Conservation (phyloP, 345 rosid species). For the Boechera divaricarpa region DNA sequence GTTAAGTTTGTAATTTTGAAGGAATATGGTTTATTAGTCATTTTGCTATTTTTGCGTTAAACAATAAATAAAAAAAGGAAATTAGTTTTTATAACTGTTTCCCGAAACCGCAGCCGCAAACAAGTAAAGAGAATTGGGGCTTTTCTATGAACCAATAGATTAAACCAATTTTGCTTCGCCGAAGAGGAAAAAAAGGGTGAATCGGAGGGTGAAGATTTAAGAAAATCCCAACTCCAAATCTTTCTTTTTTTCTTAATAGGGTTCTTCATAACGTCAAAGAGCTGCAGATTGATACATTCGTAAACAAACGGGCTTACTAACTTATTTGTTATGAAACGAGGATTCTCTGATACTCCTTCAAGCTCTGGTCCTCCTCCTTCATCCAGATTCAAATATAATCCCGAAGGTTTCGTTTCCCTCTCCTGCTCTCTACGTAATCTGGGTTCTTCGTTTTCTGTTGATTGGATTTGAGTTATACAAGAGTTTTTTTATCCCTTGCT, state of each 20-base stretch:
- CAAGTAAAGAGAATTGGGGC: background rate
- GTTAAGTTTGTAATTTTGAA: too few relatives aligned
- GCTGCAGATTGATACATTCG: background rate
- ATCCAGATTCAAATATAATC: conserved; percentile 65
- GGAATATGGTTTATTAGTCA: too few relatives aligned
- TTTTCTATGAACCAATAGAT: background rate
- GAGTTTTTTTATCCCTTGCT: background rate
- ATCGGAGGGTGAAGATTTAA: conserved; percentile 7
- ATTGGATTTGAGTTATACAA: conserved; percentile 18
- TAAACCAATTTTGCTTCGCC: conserved; percentile 8
- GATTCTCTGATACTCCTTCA: conserved; percentile 65
- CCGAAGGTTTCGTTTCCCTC: conserved; percentile 55
- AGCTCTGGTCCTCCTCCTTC: conserved; percentile 70
- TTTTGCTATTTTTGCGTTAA: too few relatives aligned
- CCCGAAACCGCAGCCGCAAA: conserved; percentile 26
- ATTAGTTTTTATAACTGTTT: too few relatives aligned
- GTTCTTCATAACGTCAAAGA: background rate
- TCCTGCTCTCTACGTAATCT: background rate
- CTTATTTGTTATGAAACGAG: conserved; percentile 68
- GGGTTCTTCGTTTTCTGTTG: conserved; percentile 10
- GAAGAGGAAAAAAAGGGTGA: background rate
- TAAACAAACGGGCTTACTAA: background rate
- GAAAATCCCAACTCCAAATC: background rate
- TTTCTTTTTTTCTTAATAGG: background rate
- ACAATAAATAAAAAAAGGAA: too few relatives aligned